A percentile compares a stretch with the other conserved stretches of the same genome.
Evolutionary conservation across 768 basidiomycete genomes (phyloP).

Genomic region (Heimioporus sp.): DNA sequence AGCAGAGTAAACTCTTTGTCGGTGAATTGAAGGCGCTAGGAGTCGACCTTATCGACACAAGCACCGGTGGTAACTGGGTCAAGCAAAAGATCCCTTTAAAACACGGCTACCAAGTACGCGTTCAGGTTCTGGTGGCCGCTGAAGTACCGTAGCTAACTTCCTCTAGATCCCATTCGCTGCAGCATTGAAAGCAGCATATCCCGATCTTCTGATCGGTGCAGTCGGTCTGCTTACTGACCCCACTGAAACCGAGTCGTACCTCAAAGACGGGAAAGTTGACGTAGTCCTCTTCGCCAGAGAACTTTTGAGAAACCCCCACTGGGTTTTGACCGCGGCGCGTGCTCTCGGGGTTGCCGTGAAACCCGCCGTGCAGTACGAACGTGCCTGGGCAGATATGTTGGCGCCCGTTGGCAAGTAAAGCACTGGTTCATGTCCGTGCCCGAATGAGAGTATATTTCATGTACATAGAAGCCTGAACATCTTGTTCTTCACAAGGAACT

Average conservation of each 20-base stretch:
- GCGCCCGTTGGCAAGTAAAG: slow-evolving; percentile 9
- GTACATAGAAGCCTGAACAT: slow-evolving; percentile 1
- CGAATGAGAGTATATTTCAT: neutral
- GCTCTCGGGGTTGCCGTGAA: slow-evolving; percentile 64
- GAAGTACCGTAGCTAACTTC: neutral
- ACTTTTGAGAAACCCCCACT: slow-evolving; percentile 64
- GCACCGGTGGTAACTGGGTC: slow-evolving; percentile 63
- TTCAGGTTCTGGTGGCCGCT: neutral
- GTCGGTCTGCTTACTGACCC: slow-evolving; percentile 76
- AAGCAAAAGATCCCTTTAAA: slow-evolving; percentile 51
- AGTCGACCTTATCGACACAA: slow-evolving; percentile 76
- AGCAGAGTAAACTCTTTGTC: slow-evolving; percentile 64
- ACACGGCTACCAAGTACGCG: slow-evolving; percentile 61
- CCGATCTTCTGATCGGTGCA: slow-evolving; percentile 52
- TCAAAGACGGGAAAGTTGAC: slow-evolving; percentile 68
- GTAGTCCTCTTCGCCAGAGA: slow-evolving; percentile 67
- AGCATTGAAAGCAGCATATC: slow-evolving; percentile 58
- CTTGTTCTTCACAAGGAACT: slow-evolving; percentile 9
- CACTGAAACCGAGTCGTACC: slow-evolving; percentile 54
- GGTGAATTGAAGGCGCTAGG: slow-evolving; percentile 57
- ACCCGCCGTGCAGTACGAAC: slow-evolving; percentile 70
- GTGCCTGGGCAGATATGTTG: slow-evolving; percentile 48
- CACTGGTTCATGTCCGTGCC: neutral
- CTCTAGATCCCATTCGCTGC: slow-evolving; percentile 65
- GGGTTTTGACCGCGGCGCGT: slow-evolving; percentile 59